phyloP scores from a whole-genome alignment of 148 eudicot species.

The Rhododendron vialii region DNA sequence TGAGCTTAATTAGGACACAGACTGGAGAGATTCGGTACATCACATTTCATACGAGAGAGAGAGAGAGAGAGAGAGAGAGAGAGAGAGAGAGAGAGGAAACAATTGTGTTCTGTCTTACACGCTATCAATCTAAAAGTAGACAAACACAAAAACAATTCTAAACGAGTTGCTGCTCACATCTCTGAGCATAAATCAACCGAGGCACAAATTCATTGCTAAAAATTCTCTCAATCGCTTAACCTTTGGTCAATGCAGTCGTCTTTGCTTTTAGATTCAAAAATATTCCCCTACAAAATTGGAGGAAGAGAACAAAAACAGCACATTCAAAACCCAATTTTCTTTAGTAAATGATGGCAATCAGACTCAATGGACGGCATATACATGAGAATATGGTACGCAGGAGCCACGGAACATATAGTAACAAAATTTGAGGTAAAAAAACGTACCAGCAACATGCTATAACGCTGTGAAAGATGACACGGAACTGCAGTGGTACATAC shows the following conservation, averaged over 20 bases:
- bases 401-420: neutral
- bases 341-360: neutral
- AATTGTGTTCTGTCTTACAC: neutral
- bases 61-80: neutral
- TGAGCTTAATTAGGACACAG: neutral
- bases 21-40: neutral
- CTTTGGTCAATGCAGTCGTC: slow-evolving; percentile 46
- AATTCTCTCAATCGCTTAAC: slow-evolving; percentile 14
- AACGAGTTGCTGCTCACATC: neutral
- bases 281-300: slow-evolving; percentile 60
- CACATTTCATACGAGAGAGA: neutral
- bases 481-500: slow-evolving; percentile 83
- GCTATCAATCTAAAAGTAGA: neutral
- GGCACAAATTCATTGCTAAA: neutral
- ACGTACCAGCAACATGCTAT: slow-evolving; percentile 80
- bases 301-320: neutral
- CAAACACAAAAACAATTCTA: neutral
- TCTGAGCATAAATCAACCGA: neutral
- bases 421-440: neutral
- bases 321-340: neutral
- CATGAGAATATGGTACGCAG: neutral
- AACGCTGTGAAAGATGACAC: slow-evolving; percentile 75
- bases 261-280: slow-evolving; percentile 83
- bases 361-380: neutral
- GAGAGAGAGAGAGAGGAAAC: neutral